Percentiles rank a stretch among this genome's conserved stretches.
Evolutionary conservation across 2,329 filamentous ascomycete genomes (phyloP).

Genomic region (Scedosporium minutisporum): DNA sequence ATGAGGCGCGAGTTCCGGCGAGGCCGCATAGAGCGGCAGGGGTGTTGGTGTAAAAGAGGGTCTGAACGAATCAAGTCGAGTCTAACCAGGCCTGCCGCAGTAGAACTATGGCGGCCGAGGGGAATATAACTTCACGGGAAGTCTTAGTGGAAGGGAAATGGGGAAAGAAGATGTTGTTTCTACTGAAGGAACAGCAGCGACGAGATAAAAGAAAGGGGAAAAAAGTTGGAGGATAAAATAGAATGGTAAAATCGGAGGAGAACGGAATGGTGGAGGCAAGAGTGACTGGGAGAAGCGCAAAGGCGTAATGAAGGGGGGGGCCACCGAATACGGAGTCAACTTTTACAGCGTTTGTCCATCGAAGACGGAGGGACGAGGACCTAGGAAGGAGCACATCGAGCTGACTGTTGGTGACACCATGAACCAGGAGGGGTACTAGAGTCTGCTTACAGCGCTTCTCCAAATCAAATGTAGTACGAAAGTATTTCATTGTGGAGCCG

Average conservation of each 20-base stretch:
- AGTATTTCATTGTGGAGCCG: constrained; percentile 25
- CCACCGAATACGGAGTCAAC: too few relatives aligned
- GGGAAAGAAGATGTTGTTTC: background rate
- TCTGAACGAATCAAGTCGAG: background rate
- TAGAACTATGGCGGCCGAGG: background rate
- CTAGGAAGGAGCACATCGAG: too few relatives aligned
- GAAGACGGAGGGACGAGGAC: too few relatives aligned
- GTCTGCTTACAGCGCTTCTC: too few relatives aligned
- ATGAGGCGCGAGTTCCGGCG: background rate
- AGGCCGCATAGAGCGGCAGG: background rate
- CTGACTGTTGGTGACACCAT: too few relatives aligned
- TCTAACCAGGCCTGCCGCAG: background rate
- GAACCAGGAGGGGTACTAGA: too few relatives aligned
- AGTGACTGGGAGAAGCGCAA: constrained; percentile 41
- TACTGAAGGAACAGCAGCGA: background rate
- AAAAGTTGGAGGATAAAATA: background rate
- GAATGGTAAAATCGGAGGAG: constrained; percentile 2
- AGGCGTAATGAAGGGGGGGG: constrained; percentile 23
- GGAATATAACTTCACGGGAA: background rate
- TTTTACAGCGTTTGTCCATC: too few relatives aligned
- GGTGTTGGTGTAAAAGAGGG: background rate
- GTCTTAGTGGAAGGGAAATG: background rate
- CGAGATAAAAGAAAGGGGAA: background rate
- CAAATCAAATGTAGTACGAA: constrained; percentile 28
- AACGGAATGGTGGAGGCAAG: constrained; percentile 8